A percentile compares a stretch with the other conserved stretches of the same genome.
These are phyloP conservation scores for Heterobasidion parviporum DNA, from an alignment of 1,284 basidiomycete species.

Conservation along the genomic window DNA sequence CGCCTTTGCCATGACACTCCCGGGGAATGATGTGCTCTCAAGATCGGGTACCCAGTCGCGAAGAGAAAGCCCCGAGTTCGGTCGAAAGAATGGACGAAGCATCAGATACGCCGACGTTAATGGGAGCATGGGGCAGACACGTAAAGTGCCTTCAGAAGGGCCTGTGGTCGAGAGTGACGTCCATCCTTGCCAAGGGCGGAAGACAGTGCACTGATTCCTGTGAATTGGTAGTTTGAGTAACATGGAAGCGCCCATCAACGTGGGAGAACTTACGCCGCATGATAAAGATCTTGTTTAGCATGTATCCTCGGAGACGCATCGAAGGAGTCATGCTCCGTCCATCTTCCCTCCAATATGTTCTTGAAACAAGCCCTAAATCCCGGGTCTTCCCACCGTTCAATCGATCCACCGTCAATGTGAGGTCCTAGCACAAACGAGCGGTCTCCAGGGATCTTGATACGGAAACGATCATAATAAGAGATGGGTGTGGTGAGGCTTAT, in stretches of 20 bases:
- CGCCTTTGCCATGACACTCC: slow-evolving; percentile 48
- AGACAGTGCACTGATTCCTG: slow-evolving; percentile 62
- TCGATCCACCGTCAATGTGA: slow-evolving; percentile 69
- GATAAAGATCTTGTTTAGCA: slow-evolving; percentile 51
- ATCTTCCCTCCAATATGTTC: slow-evolving; percentile 43
- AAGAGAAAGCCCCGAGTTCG: slow-evolving; percentile 16
- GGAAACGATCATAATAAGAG: slow-evolving; percentile 69
- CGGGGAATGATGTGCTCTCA: slow-evolving; percentile 53
- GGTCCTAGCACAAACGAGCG: slow-evolving; percentile 53
- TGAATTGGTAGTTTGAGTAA: neutral
- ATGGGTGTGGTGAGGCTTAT: slow-evolving; percentile 53
- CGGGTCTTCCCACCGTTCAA: slow-evolving; percentile 77
- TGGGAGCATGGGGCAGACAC: slow-evolving; percentile 47
- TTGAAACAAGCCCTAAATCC: slow-evolving; percentile 50
- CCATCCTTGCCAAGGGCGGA: slow-evolving; percentile 79
- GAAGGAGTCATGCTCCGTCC: slow-evolving; percentile 54
- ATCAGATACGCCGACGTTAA: slow-evolving; percentile 63
- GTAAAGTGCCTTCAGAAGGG: slow-evolving; percentile 59
- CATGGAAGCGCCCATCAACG: neutral
- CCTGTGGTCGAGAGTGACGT: slow-evolving; percentile 56
- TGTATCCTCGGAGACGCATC: slow-evolving; percentile 41
- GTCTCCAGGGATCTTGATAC: slow-evolving; percentile 71
- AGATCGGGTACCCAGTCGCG: slow-evolving; percentile 61
- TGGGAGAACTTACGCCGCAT: slow-evolving; percentile 31
- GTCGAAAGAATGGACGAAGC: slow-evolving; percentile 70